These are phyloP conservation scores for Microcos paniculata DNA, from an alignment of 345 rosid species.

Conservation along the genomic window DNA sequence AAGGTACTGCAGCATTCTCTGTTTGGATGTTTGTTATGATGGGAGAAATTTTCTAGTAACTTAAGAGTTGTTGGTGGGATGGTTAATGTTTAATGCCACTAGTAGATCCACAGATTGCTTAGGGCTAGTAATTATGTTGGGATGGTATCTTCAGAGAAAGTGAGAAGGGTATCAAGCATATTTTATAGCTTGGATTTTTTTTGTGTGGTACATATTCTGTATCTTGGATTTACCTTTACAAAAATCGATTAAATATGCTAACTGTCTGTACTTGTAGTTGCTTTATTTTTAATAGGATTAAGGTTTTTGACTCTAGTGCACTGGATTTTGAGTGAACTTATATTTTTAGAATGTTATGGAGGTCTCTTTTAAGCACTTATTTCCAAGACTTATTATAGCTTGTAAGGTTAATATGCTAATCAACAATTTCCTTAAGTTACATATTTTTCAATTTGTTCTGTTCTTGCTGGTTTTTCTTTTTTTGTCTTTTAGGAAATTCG, in stretches of 20 bases:
- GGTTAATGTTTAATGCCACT: not conserved
- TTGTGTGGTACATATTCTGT: not conserved
- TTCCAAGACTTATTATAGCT: not conserved
- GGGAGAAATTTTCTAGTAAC: not conserved
- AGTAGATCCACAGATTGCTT: not conserved
- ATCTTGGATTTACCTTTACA: not conserved
- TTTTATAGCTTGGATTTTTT: no score
- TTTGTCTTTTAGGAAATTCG: not conserved
- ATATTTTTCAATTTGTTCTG: not conserved
- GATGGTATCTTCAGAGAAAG: not conserved
- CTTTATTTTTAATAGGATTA: not conserved
- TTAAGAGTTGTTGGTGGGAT: not conserved
- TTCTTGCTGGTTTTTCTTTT: not conserved
- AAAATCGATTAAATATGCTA: not conserved
- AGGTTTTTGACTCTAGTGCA: not conserved
- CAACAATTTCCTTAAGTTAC: not conserved
- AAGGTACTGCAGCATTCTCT: slow-evolving; percentile 48
- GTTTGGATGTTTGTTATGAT: not conserved
- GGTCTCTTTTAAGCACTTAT: not conserved
- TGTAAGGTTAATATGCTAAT: not conserved
- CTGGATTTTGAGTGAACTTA: not conserved
- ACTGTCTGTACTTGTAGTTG: not conserved
- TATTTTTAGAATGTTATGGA: not conserved
- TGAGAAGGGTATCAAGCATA: not conserved
- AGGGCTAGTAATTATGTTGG: not conserved